Percentiles rank a stretch among this genome's conserved stretches.
Evolutionary conservation across 345 rosid genomes (phyloP).

Genomic region (Garcia nutans): DNA sequence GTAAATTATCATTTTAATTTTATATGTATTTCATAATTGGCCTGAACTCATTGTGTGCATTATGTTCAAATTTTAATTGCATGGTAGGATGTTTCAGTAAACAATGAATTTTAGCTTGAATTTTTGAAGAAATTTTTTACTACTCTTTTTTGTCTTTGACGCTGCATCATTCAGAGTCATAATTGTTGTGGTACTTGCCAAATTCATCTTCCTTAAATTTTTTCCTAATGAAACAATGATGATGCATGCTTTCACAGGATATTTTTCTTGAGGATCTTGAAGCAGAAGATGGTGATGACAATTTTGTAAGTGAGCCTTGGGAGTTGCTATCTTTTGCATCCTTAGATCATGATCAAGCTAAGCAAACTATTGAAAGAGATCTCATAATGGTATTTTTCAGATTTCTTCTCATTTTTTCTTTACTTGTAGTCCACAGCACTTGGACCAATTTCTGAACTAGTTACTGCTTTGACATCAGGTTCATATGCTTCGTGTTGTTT

Average conservation of each 20-base stretch:
- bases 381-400: constrained; percentile 55
- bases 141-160: background rate
- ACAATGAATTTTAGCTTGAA: background rate
- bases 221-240: constrained; percentile 8
- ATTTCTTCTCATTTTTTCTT: constrained; percentile 14
- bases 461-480: constrained; percentile 39
- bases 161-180: background rate
- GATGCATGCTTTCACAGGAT: constrained; percentile 25
- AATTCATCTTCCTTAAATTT: background rate
- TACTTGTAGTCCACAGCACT: constrained; percentile 2
- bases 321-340: constrained; percentile 52
- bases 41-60: background rate
- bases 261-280: constrained; percentile 23
- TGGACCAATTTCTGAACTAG: constrained; percentile 14
- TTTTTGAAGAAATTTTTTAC: background rate
- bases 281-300: constrained; percentile 35
- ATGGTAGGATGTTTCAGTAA: background rate
- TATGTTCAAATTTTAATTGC: background rate
- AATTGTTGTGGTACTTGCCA: background rate
- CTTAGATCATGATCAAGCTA: constrained; percentile 40
- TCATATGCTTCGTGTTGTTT: constrained; percentile 84
- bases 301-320: constrained; percentile 40
- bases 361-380: constrained; percentile 61
- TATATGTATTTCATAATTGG: background rate
- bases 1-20: background rate